Conservation (phyloP, 2,329 filamentous ascomycete genomes). For the Lachnum nothofagi region DNA sequence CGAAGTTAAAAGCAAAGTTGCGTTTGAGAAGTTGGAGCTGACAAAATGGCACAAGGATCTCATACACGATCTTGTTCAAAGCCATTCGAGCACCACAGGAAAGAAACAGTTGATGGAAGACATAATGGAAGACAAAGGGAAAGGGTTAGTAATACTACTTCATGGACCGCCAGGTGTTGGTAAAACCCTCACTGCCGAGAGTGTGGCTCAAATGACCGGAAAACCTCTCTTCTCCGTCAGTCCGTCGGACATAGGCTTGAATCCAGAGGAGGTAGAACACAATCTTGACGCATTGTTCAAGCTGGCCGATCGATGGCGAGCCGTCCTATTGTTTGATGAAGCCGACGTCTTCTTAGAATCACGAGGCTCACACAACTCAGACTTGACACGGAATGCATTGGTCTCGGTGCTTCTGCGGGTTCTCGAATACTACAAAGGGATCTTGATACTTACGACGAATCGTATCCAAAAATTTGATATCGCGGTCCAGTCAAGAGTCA, state of each 20-base stretch:
- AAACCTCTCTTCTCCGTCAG: constrained; percentile 10
- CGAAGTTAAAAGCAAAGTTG: not conserved
- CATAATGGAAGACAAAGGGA: constrained; percentile 1
- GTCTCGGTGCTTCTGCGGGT: constrained; percentile 32
- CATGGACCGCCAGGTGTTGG: constrained; percentile 11
- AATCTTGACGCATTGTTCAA: constrained; percentile 63
- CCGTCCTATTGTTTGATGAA: constrained; percentile 10
- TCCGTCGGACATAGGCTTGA: constrained; percentile 11
- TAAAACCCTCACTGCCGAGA: constrained; percentile 14
- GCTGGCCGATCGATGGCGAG: constrained; percentile 53
- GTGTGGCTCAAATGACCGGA: constrained; percentile 5
- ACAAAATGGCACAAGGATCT: not conserved
- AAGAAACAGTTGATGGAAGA: not conserved
- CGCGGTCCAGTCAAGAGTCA: constrained; percentile 33
- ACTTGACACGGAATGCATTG: constrained; percentile 6
- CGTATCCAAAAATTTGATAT: constrained; percentile 35
- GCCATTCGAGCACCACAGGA: not conserved
- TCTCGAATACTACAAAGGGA: constrained; percentile 38
- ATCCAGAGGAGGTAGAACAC: constrained; percentile 36
- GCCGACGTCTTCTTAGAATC: constrained; percentile 11
- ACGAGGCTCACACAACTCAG: not conserved
- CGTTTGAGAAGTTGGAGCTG: not conserved
- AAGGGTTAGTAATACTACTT: constrained; percentile 1
- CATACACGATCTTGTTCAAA: not conserved
- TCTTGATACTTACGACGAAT: constrained; percentile 38